Percentiles rank a stretch among this genome's conserved stretches.
phyloP scores from a whole-genome alignment of 208 protist genomes.

The Wallacemonas collosoma region DNA sequence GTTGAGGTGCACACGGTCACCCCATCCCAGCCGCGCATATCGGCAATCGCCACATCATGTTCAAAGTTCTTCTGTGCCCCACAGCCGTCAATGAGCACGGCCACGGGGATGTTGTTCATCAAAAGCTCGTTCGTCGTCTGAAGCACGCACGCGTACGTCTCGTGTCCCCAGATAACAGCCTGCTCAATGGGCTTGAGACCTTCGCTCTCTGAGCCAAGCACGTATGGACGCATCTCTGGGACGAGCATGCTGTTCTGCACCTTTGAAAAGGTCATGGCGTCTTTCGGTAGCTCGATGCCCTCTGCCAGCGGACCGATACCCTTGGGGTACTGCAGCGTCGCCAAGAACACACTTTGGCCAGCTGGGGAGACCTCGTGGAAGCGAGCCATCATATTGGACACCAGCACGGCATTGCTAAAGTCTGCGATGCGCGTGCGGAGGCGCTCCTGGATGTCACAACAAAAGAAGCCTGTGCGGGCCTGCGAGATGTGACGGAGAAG shows the following conservation, averaged over 20 bases:
- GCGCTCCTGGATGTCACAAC: conserved; percentile 62
- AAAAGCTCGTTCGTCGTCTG: conserved; percentile 48
- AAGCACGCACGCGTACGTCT: conserved; percentile 51
- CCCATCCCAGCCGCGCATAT: conserved; percentile 47
- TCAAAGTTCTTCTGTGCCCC: conserved; percentile 30
- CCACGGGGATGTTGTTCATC: conserved; percentile 35
- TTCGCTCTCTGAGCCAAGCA: neutral
- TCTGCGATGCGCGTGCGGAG: conserved; percentile 21
- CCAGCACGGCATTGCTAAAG: conserved; percentile 29
- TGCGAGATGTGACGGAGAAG: conserved; percentile 10
- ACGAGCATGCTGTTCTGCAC: conserved; percentile 34
- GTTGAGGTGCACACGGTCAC: conserved; percentile 34
- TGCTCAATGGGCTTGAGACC: conserved; percentile 32
- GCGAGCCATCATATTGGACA: conserved; percentile 27
- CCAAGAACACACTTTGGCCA: conserved; percentile 28
- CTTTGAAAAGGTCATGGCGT: conserved; percentile 31
- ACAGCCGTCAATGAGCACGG: conserved; percentile 54
- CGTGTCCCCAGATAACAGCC: conserved; percentile 42
- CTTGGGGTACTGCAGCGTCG: conserved; percentile 47
- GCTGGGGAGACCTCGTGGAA: conserved; percentile 21
- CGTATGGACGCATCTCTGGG: conserved; percentile 26
- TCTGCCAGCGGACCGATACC: conserved; percentile 22
- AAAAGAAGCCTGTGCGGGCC: conserved; percentile 62
- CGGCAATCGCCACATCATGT: conserved; percentile 34
- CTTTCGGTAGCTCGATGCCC: conserved; percentile 23